phyloP scores from a whole-genome alignment of 1,139 yeast species.

The Tardiomyces digboiensis region DNA sequence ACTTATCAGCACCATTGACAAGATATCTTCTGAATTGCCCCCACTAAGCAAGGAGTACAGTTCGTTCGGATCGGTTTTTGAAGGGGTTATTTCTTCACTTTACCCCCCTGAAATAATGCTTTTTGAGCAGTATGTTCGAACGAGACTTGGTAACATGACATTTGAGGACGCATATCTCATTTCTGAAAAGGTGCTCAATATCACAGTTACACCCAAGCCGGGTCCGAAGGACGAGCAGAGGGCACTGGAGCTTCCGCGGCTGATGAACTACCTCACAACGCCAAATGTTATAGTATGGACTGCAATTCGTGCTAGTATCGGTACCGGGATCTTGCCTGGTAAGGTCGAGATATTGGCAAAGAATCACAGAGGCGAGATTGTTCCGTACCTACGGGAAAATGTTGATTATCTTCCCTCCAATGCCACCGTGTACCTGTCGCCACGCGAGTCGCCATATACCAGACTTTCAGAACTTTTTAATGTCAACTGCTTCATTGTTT shows the following conservation, averaged over 20 bases:
- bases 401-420: conserved; percentile 37
- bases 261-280: conserved; percentile 79
- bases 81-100: conserved; percentile 44
- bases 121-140: conserved; percentile 69
- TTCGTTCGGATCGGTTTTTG: conserved; percentile 21
- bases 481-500: conserved; percentile 84
- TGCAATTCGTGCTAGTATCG: conserved; percentile 62
- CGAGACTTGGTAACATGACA: conserved; percentile 73
- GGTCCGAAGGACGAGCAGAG: conserved; percentile 1
- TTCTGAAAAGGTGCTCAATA: conserved; percentile 71
- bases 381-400: conserved; percentile 15
- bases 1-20: conserved; percentile 28
- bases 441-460: conserved; percentile 64
- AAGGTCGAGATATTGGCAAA: conserved; percentile 55
- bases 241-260: conserved; percentile 43
- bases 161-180: conserved; percentile 86
- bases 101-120: conserved; percentile 78
- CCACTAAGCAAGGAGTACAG: conserved; percentile 23
- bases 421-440: conserved; percentile 25
- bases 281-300: conserved; percentile 88
- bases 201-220: conserved; percentile 62
- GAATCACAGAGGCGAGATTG: conserved; percentile 33
- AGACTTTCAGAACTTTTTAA: conserved; percentile 86
- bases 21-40: conserved; percentile 37
- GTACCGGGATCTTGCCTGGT: conserved; percentile 52